Evolutionary conservation across 2,329 filamentous ascomycete species (phyloP).

Genomic region (Beauveria caledonica): DNA sequence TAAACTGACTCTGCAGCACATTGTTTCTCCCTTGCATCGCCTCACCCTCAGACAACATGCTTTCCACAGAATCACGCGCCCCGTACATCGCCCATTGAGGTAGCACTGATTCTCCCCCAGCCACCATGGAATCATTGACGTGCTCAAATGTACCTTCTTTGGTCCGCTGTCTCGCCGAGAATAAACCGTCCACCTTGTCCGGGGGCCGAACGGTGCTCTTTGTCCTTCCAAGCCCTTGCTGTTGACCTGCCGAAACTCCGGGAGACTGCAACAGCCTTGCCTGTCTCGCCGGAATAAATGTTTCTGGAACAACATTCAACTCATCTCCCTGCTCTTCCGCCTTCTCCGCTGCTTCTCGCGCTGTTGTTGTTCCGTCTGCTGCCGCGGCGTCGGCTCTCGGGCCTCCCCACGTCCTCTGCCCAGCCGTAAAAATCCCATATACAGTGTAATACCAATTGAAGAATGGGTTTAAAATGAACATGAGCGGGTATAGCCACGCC

Average conservation of each 20-base stretch:
- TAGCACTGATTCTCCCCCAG: slow-evolving; percentile 24
- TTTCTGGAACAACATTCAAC: slow-evolving; percentile 80
- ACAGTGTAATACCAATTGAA: slow-evolving; percentile 99
- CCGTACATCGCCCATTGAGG: slow-evolving; percentile 2
- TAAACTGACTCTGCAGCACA: slow-evolving; percentile 57
- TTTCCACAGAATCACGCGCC: slow-evolving; percentile 56
- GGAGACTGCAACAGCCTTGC: slow-evolving; percentile 28
- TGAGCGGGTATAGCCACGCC: slow-evolving; percentile 87
- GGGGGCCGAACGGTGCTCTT: slow-evolving; percentile 62
- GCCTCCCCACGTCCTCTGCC: slow-evolving; percentile 91
- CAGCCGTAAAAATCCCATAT: slow-evolving; percentile 90
- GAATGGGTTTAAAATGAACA: slow-evolving; percentile 93
- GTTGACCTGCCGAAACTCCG: slow-evolving; percentile 16
- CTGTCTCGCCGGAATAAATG: slow-evolving; percentile 58
- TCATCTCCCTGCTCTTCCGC: slow-evolving; percentile 77
- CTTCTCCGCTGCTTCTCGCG: slow-evolving; percentile 74
- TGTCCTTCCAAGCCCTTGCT: slow-evolving; percentile 34
- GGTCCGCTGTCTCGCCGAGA: slow-evolving; percentile 61
- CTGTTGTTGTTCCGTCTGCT: slow-evolving; percentile 67
- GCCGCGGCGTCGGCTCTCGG: slow-evolving; percentile 81
- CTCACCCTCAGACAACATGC: slow-evolving; percentile 49
- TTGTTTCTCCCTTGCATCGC: slow-evolving; percentile 37
- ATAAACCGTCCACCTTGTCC: slow-evolving; percentile 67
- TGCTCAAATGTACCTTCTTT: slow-evolving; percentile 63
- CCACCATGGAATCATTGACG: slow-evolving; percentile 46